Conservation (phyloP, 192 early-diverging fungal genomes). For the Thamnidium elegans region DNA sequence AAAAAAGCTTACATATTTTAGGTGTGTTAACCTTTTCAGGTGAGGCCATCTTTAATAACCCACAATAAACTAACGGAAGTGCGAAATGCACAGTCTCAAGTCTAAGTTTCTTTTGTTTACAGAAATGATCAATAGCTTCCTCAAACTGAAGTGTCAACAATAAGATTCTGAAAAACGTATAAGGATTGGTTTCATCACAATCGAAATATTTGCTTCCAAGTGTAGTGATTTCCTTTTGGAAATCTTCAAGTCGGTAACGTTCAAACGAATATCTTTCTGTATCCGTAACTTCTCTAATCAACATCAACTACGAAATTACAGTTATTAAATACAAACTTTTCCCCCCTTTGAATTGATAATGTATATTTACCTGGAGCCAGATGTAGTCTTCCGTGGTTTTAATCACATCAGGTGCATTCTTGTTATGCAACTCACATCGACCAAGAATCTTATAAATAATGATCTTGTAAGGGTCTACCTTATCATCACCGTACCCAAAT, state of each 20-base stretch:
- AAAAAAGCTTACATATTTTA: constrained; percentile 33
- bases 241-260: constrained; percentile 61
- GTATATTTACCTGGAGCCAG: constrained; percentile 71
- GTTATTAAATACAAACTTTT: background rate
- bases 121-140: constrained; percentile 72
- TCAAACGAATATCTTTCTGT: constrained; percentile 54
- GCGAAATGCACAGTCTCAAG: constrained; percentile 93
- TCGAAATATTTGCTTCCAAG: constrained; percentile 74
- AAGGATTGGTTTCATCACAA: constrained; percentile 61
- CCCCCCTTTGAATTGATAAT: background rate
- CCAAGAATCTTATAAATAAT: constrained; percentile 89
- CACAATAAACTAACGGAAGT: constrained; percentile 74
- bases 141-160: constrained; percentile 92
- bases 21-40: constrained; percentile 42
- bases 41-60: constrained; percentile 70
- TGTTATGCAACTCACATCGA: constrained; percentile 76
- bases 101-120: constrained; percentile 53
- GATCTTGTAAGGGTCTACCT: constrained; percentile 88
- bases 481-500: constrained; percentile 38
- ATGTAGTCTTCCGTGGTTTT: constrained; percentile 89
- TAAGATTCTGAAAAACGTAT: constrained; percentile 80
- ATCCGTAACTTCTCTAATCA: constrained; percentile 57
- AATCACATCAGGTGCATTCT: constrained; percentile 62
- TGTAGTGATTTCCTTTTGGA: constrained; percentile 63
- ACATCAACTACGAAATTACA: constrained; percentile 46